Conservation (phyloP, 2,329 filamentous ascomycete genomes). For the Aspergillus floridensis region DNA sequence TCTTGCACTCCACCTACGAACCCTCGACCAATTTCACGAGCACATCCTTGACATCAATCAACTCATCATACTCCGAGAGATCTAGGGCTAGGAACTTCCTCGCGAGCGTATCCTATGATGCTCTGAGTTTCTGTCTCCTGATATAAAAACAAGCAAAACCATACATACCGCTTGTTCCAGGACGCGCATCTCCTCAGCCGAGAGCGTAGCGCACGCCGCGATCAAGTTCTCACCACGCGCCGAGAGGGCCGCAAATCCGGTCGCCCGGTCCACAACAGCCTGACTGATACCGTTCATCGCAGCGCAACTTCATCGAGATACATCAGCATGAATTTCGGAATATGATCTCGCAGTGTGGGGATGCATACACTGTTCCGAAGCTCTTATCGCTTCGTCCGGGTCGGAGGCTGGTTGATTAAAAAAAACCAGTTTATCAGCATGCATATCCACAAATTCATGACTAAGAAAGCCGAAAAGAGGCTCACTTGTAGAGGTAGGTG, state of each 20-base stretch:
- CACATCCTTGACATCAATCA: slow-evolving; percentile 1
- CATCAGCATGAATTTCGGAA: not conserved
- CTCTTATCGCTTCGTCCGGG: slow-evolving; percentile 72
- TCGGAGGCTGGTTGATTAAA: slow-evolving; percentile 41
- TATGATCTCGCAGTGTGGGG: not conserved
- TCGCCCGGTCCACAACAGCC: slow-evolving; percentile 70
- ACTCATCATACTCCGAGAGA: slow-evolving; percentile 7
- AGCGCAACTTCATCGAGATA: slow-evolving; percentile 59
- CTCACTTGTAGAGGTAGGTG: slow-evolving; percentile 65
- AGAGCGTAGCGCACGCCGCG: slow-evolving; percentile 66
- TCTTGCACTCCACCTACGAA: not conserved
- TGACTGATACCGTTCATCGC: slow-evolving; percentile 77
- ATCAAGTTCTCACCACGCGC: slow-evolving; percentile 74
- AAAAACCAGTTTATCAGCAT: too few relatives aligned
- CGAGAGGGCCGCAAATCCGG: slow-evolving; percentile 66
- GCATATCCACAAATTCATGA: not conserved
- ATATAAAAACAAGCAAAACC: not conserved
- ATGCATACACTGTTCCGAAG: slow-evolving; percentile 66
- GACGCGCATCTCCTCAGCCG: slow-evolving; percentile 60
- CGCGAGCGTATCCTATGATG: slow-evolving; percentile 17
- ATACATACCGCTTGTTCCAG: slow-evolving; percentile 63
- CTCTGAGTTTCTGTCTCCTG: not conserved
- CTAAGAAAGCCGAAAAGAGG: not conserved
- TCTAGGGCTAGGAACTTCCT: slow-evolving; percentile 18
- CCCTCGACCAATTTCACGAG: slow-evolving; percentile 11